phyloP scores from a whole-genome alignment of 2,329 filamentous ascomycete genomes.

The Alternaria postmessia region DNA sequence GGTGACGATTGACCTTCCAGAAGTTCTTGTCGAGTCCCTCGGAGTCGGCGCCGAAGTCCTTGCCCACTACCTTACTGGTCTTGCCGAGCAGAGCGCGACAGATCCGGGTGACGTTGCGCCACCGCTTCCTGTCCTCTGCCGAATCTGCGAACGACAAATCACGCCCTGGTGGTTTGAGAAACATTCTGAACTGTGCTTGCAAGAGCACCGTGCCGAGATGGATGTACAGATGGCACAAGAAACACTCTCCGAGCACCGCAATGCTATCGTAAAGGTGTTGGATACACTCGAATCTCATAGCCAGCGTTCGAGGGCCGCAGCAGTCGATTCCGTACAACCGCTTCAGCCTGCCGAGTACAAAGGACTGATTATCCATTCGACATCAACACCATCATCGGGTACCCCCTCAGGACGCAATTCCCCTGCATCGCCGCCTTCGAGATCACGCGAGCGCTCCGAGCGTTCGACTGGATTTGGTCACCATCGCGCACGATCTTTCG shows the following conservation, averaged over 20 bases:
- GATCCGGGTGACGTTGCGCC: constrained; percentile 79
- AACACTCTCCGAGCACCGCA: constrained; percentile 87
- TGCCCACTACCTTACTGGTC: constrained; percentile 87
- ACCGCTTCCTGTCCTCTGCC: constrained; percentile 85
- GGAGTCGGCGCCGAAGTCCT: constrained; percentile 94
- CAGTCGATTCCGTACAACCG: constrained; percentile 57
- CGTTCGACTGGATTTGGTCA: constrained; percentile 77
- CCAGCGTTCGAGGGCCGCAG: constrained; percentile 64
- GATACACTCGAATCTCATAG: constrained; percentile 86
- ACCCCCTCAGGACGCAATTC: constrained; percentile 74
- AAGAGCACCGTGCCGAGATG: constrained; percentile 97
- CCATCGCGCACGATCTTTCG: constrained; percentile 84
- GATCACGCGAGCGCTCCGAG: constrained; percentile 75
- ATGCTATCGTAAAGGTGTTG: constrained; percentile 92
- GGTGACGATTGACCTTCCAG: constrained; percentile 93
- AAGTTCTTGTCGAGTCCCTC: constrained; percentile 87
- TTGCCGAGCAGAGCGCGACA: constrained; percentile 83
- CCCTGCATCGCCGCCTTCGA: constrained; percentile 69
- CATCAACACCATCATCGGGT: constrained; percentile 70
- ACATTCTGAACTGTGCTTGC: constrained; percentile 92
- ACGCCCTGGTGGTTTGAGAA: constrained; percentile 99
- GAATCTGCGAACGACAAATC: constrained; percentile 97
- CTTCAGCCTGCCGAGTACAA: constrained; percentile 81
- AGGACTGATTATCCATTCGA: constrained; percentile 81
- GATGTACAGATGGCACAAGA: constrained; percentile 97